Evolutionary conservation across 1,284 basidiomycete species (phyloP).

Genomic region (Peniophora sp.): DNA sequence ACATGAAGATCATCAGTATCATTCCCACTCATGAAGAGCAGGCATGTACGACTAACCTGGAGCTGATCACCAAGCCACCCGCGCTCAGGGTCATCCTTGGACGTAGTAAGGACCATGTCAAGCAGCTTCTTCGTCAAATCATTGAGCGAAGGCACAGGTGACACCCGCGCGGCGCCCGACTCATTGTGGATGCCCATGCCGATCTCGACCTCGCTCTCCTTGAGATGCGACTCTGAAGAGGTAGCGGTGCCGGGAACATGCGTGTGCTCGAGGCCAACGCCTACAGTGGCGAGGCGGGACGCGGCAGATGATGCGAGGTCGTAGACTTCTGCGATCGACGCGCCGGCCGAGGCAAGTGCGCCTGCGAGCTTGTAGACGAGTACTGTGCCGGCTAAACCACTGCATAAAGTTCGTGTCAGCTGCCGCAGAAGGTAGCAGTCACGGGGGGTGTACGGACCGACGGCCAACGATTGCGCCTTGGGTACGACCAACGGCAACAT

Average conservation of each 20-base stretch:
- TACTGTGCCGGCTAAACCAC: constrained; percentile 85
- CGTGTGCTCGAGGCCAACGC: constrained; percentile 88
- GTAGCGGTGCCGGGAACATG: constrained; percentile 80
- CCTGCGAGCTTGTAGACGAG: constrained; percentile 91
- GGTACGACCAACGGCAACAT: constrained; percentile 78
- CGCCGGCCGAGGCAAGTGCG: constrained; percentile 70
- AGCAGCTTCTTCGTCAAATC: constrained; percentile 71
- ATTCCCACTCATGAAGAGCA: too few relatives aligned
- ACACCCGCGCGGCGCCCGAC: constrained; percentile 66
- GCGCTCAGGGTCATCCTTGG: constrained; percentile 79
- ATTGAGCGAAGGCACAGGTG: constrained; percentile 61
- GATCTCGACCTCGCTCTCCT: constrained; percentile 69
- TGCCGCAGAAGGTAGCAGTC: neutral
- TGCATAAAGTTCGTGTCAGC: constrained; percentile 18
- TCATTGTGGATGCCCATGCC: constrained; percentile 95
- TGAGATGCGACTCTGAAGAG: constrained; percentile 51
- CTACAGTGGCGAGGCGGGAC: constrained; percentile 70
- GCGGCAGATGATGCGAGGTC: constrained; percentile 62
- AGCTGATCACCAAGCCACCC: too few relatives aligned
- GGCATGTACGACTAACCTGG: too few relatives aligned
- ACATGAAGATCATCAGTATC: too few relatives aligned
- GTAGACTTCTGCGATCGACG: constrained; percentile 68
- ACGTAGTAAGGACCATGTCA: constrained; percentile 63
- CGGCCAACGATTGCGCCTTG: constrained; percentile 80
- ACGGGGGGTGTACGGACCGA: constrained; percentile 32